phyloP scores from a whole-genome alignment of 805 yeast species.

The Candida saitoana region DNA sequence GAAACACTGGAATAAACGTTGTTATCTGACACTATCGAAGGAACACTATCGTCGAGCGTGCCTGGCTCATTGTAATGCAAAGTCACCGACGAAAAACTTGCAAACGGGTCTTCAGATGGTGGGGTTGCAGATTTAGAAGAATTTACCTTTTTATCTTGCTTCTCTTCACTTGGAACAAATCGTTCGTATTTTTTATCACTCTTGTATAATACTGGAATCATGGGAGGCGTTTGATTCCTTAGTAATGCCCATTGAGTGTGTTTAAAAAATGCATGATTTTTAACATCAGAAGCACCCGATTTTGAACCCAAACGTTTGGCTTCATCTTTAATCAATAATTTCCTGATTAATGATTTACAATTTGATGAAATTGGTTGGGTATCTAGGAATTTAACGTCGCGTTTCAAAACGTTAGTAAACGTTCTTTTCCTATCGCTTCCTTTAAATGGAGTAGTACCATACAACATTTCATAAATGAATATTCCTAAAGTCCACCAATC shows the following conservation, averaged over 20 bases:
- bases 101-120: conserved; percentile 63
- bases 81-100: conserved; percentile 80
- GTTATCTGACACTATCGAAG: conserved; percentile 39
- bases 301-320: conserved; percentile 83
- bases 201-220: conserved; percentile 74
- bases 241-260: conserved; percentile 92
- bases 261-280: conserved; percentile 87
- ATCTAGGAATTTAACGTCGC: conserved; percentile 78
- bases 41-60: conserved; percentile 22
- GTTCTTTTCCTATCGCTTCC: conserved; percentile 87
- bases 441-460: conserved; percentile 94
- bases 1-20: conserved; percentile 50
- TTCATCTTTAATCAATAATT: conserved; percentile 85
- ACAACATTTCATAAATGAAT: conserved; percentile 87
- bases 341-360: conserved; percentile 77
- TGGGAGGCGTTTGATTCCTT: conserved; percentile 91
- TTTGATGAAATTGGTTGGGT: conserved; percentile 59
- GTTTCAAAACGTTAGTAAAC: conserved; percentile 79
- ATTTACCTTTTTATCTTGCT: conserved; percentile 18
- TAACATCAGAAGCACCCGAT: conserved; percentile 93
- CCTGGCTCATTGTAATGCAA: conserved; percentile 58
- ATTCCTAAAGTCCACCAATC: conserved; percentile 99
- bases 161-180: conserved; percentile 13
- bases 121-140: conserved; percentile 19
- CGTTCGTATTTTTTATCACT: conserved; percentile 19